Percentiles rank a stretch among this genome's conserved stretches.
Evolutionary conservation across 768 basidiomycete species (phyloP).

Genomic region (Myochromella boudieri): DNA sequence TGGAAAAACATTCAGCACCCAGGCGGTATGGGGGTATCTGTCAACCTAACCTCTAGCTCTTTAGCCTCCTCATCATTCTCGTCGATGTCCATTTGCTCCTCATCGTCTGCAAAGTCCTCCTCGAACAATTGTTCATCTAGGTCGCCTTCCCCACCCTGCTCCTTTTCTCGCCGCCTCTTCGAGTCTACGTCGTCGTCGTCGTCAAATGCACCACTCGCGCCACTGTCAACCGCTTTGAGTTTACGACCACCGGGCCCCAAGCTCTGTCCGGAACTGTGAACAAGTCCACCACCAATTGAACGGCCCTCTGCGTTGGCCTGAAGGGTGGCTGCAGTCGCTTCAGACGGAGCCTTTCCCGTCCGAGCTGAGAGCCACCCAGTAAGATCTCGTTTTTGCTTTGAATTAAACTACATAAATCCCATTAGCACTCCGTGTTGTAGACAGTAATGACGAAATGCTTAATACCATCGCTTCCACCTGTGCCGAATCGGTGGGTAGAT

Average conservation of each 20-base stretch:
- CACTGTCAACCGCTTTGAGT: conserved; percentile 69
- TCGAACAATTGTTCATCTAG: conserved; percentile 82
- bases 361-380: conserved; percentile 70
- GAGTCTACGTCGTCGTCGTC: conserved; percentile 62
- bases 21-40: neutral
- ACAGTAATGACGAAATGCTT: conserved; percentile 23
- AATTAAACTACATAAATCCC: conserved; percentile 36
- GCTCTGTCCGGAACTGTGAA: conserved; percentile 51
- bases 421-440: conserved; percentile 12
- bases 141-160: conserved; percentile 76
- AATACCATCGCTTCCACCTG: conserved; percentile 69
- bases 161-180: conserved; percentile 49
- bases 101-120: conserved; percentile 85
- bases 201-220: conserved; percentile 58
- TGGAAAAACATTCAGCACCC: conserved; percentile 26
- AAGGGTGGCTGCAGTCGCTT: conserved; percentile 66
- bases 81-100: conserved; percentile 73
- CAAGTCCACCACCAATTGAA: conserved; percentile 41
- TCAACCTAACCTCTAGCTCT: conserved; percentile 64
- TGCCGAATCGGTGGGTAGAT: conserved; percentile 65
- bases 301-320: conserved; percentile 60
- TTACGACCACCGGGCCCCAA: conserved; percentile 68
- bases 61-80: conserved; percentile 84
- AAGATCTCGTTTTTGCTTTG: conserved; percentile 74
- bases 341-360: conserved; percentile 58